phyloP scores from a whole-genome alignment of 208 protist species.

The Trypanosoma conorhini region DNA sequence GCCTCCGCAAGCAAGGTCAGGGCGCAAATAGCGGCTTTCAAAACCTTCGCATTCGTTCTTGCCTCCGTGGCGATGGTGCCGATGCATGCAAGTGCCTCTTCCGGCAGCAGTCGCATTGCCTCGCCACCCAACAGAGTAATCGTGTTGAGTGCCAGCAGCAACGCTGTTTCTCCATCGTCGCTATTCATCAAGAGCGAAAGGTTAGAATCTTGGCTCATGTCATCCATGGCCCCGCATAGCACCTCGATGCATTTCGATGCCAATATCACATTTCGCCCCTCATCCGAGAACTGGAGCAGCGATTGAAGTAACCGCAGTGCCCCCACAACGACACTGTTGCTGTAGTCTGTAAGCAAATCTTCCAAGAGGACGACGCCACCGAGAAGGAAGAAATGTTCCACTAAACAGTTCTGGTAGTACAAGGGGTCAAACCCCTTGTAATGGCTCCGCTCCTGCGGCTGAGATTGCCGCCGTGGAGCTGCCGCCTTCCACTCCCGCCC shows the following conservation, averaged over 20 bases:
- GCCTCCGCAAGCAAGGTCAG: conserved; percentile 40
- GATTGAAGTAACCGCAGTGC: conserved; percentile 27
- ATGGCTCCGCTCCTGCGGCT: not conserved
- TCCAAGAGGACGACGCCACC: conserved; percentile 36
- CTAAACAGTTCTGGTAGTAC: conserved; percentile 27
- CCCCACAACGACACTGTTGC: conserved; percentile 27
- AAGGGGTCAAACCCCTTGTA: conserved; percentile 20
- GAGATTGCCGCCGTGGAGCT: not conserved
- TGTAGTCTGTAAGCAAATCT: conserved; percentile 44
- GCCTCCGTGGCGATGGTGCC: conserved; percentile 47
- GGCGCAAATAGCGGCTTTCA: conserved; percentile 33
- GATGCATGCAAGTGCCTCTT: conserved; percentile 36
- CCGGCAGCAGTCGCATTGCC: conserved; percentile 16
- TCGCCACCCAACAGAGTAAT: conserved; percentile 6
- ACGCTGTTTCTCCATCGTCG: conserved; percentile 20
- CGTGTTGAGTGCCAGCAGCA: conserved; percentile 31
- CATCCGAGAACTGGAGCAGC: conserved; percentile 20
- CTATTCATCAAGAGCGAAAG: conserved; percentile 6
- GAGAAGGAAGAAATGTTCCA: conserved; percentile 28
- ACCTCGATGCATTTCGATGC: conserved; percentile 32
- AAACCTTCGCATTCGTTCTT: conserved; percentile 24
- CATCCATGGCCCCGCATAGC: conserved; percentile 16
- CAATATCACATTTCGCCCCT: conserved; percentile 21
- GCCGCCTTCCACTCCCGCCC: not conserved
- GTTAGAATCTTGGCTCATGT: conserved; percentile 26